Percentiles rank a stretch among this genome's conserved stretches.
phyloP scores from a whole-genome alignment of 2,329 filamentous ascomycete genomes.

The Teratosphaeria nubilosa region DNA sequence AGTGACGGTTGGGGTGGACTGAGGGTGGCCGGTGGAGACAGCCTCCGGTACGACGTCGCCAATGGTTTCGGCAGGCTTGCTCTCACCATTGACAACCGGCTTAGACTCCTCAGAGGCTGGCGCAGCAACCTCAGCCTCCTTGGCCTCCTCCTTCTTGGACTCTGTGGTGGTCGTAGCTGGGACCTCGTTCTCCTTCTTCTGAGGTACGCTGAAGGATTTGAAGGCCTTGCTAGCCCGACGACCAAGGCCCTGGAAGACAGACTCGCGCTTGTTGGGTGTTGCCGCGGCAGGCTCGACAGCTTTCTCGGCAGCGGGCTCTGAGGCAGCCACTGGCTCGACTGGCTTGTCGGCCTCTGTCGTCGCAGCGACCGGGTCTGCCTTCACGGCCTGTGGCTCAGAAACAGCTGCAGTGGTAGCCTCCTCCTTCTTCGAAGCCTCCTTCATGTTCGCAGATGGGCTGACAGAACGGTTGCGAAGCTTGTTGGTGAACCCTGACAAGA shows the following conservation, averaged over 20 bases:
- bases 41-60: constrained; percentile 21
- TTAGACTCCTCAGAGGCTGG: constrained; percentile 5
- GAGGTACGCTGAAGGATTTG: constrained; percentile 21
- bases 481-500: constrained; percentile 22
- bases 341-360: constrained; percentile 10
- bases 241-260: constrained; percentile 23
- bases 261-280: constrained; percentile 18
- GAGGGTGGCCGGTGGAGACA: constrained; percentile 20
- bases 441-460: constrained; percentile 26
- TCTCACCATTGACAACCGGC: constrained; percentile 11
- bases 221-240: constrained; percentile 26
- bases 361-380: constrained; percentile 19
- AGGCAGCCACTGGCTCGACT: not conserved
- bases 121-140: constrained; percentile 7
- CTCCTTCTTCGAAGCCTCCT: constrained; percentile 22
- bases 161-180: constrained; percentile 10
- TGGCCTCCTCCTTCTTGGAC: constrained; percentile 11
- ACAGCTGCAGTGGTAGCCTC: not conserved
- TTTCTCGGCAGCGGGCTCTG: constrained; percentile 5
- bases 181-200: constrained; percentile 20
- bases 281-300: constrained; percentile 6
- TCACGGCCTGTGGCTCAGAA: not conserved
- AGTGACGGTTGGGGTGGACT: constrained; percentile 21
- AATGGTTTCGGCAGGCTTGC: constrained; percentile 15
- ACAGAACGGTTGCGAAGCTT: constrained; percentile 24